These are phyloP conservation scores for Poa pratensis DNA, from an alignment of 176 grass and related monocot species.

Conservation along the genomic window DNA sequence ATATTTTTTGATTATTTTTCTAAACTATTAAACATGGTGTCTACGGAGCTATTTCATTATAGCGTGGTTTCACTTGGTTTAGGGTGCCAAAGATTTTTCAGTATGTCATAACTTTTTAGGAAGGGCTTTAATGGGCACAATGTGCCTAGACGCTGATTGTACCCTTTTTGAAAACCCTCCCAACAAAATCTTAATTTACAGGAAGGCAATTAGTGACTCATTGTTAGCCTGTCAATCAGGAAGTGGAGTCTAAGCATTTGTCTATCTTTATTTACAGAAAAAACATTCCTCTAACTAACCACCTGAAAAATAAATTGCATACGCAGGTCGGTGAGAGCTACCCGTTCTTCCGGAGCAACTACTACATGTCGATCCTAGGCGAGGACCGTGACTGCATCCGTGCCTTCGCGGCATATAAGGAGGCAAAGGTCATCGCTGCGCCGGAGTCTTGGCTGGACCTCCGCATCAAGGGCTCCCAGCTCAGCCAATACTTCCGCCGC, in stretches of 20 bases:
- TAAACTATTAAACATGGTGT: no score
- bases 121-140: no score
- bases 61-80: no score
- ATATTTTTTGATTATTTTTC: no score
- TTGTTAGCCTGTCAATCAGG: not conserved
- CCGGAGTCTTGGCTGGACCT: constrained; percentile 77
- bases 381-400: constrained; percentile 52
- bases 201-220: no score
- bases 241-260: not conserved
- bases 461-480: constrained; percentile 77
- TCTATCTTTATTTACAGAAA: not conserved
- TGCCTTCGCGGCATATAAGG: constrained; percentile 69
- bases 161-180: no score
- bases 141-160: no score
- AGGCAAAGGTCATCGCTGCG: constrained; percentile 60
- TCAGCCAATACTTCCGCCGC: constrained; percentile 81
- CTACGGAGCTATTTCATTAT: no score
- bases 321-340: constrained; percentile 60
- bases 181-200: no score
- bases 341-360: constrained; percentile 75
- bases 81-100: no score
- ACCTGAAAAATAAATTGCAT: not conserved
- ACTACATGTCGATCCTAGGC: constrained; percentile 69
- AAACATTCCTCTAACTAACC: not conserved
- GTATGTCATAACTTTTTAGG: no score